These are phyloP conservation scores for Fusarium praegraminearum DNA, from an alignment of 2,329 filamentous ascomycete genomes.

Conservation along the genomic window DNA sequence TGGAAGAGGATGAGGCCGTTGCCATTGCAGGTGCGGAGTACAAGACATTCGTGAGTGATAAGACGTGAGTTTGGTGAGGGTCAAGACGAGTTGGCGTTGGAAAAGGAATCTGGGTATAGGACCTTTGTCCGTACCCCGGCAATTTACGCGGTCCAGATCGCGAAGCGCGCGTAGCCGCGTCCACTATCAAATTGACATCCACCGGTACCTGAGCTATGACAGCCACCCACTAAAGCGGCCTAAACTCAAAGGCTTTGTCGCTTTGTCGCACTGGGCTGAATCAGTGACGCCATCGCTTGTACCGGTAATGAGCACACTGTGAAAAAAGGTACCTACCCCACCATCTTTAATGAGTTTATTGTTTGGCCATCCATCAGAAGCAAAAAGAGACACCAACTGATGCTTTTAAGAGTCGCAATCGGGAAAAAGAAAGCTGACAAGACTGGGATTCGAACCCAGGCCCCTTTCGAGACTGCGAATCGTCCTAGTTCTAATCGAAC, in stretches of 20 bases:
- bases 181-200: conserved; percentile 22
- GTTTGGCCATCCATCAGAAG: too few species aligned
- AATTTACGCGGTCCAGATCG: conserved; percentile 39
- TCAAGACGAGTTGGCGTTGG: background rate
- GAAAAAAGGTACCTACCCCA: background rate
- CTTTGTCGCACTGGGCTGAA: conserved; percentile 26
- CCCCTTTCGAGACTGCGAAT: conserved; percentile 44
- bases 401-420: rapidly evolving
- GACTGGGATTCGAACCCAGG: conserved; percentile 43
- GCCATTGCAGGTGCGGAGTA: conserved; percentile 38
- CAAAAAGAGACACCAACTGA: background rate
- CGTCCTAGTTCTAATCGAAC: conserved; percentile 33
- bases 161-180: conserved; percentile 38
- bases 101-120: background rate
- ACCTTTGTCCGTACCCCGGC: conserved; percentile 6
- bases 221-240: conserved; percentile 5
- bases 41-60: conserved; percentile 28
- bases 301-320: background rate
- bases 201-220: conserved; percentile 33
- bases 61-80: background rate
- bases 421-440: conserved; percentile 15
- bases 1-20: conserved; percentile 38
- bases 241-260: conserved; percentile 1
- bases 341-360: background rate
- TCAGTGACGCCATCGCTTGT: conserved; percentile 23